phyloP scores from a whole-genome alignment of 345 rosid species.

The Carallia pectinifolia region DNA sequence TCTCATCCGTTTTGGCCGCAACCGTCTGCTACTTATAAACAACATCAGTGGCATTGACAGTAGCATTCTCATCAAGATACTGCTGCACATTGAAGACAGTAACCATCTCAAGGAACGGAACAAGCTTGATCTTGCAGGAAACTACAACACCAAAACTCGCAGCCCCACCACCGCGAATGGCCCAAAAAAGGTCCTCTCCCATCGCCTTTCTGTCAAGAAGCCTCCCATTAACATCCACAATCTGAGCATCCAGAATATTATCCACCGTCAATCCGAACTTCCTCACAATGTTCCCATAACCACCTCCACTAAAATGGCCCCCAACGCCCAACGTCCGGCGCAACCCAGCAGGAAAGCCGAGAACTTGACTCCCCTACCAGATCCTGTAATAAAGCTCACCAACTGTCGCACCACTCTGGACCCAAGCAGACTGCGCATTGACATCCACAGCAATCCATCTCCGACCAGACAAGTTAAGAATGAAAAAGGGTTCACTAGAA shows the following conservation, averaged over 20 bases:
- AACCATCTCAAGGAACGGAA: slow-evolving; percentile 45
- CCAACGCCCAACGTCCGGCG: slow-evolving; percentile 71
- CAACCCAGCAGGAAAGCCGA: slow-evolving; percentile 57
- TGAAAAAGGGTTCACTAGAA: slow-evolving; percentile 46
- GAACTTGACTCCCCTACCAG: slow-evolving; percentile 40
- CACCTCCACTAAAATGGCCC: slow-evolving; percentile 62
- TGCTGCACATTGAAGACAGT: slow-evolving; percentile 47
- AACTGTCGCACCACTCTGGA: slow-evolving; percentile 48
- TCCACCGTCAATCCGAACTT: slow-evolving; percentile 56
- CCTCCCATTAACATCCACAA: slow-evolving; percentile 51
- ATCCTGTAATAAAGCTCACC: slow-evolving; percentile 54
- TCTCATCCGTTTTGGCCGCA: slow-evolving; percentile 44
- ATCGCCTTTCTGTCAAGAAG: slow-evolving; percentile 42
- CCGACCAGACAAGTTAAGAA: slow-evolving; percentile 54
- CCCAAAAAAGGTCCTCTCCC: slow-evolving; percentile 70
- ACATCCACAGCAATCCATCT: slow-evolving; percentile 33
- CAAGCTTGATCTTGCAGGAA: slow-evolving; percentile 50
- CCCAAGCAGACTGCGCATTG: slow-evolving; percentile 41
- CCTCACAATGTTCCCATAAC: slow-evolving; percentile 56
- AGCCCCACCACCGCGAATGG: slow-evolving; percentile 60
- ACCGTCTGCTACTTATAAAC: slow-evolving; percentile 45
- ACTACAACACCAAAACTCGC: slow-evolving; percentile 55
- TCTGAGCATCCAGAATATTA: slow-evolving; percentile 47
- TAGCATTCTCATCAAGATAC: slow-evolving; percentile 15
- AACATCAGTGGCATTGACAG: slow-evolving; percentile 22